phyloP scores from a whole-genome alignment of 108 stramenopile species.

The Asterionellopsis glacialis region DNA sequence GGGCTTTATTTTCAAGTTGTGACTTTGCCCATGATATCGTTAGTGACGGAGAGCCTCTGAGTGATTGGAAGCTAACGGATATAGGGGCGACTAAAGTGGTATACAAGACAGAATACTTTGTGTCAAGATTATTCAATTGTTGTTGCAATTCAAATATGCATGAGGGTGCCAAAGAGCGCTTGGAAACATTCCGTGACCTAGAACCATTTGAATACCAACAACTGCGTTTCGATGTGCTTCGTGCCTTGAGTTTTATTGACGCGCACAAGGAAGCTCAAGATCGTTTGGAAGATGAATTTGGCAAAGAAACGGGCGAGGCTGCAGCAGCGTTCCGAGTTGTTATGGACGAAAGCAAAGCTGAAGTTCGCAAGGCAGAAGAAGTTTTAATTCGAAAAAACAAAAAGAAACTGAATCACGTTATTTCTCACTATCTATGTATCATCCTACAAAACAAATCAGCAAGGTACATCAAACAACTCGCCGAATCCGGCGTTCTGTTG shows the following conservation, averaged over 20 bases:
- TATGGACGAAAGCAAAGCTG: not conserved
- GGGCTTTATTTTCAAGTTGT: conserved; percentile 44
- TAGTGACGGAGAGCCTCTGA: conserved; percentile 28
- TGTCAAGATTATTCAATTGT: not conserved
- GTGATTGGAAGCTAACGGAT: conserved; percentile 13
- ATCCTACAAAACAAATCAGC: conserved; percentile 49
- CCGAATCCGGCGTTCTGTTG: conserved; percentile 43
- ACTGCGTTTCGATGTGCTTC: not conserved
- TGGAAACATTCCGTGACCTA: not conserved
- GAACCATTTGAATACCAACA: not conserved
- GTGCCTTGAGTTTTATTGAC: not conserved
- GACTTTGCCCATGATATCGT: conserved; percentile 44
- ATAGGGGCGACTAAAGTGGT: not conserved
- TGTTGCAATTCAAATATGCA: not conserved
- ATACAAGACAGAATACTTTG: not conserved
- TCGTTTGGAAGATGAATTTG: not conserved
- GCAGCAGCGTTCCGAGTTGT: not conserved
- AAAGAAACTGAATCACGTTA: conserved; percentile 17
- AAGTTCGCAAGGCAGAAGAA: not conserved
- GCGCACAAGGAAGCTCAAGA: not conserved
- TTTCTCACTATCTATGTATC: conserved; percentile 64
- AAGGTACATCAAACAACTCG: conserved; percentile 34
- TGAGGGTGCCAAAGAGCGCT: not conserved
- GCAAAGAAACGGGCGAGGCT: conserved; percentile 3
- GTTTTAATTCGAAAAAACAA: not conserved